phyloP scores from a whole-genome alignment of 148 eudicot species.

The Dianthus caryophyllus region DNA sequence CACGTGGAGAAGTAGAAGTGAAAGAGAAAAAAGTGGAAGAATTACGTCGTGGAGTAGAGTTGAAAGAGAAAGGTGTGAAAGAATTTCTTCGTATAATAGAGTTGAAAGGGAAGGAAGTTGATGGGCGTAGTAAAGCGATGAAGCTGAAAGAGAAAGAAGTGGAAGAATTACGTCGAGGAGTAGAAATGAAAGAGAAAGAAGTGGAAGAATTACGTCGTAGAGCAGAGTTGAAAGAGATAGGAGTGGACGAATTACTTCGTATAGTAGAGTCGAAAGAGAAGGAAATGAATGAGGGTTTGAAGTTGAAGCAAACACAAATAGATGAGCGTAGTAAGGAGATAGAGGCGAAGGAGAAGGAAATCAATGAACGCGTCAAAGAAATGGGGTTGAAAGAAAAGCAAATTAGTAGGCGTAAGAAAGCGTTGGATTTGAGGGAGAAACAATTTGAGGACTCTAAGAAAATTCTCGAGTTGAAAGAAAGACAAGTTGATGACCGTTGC shows the following conservation, averaged over 20 bases:
- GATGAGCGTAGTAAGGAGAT: constrained; percentile 10
- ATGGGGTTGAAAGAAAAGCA: constrained; percentile 2
- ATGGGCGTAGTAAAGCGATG: background rate
- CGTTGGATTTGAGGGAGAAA: constrained; percentile 1
- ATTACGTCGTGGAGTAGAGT: too few relatives aligned
- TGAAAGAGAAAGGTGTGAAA: constrained; percentile 11
- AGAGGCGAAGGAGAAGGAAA: constrained; percentile 17
- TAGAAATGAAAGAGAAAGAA: too few relatives aligned
- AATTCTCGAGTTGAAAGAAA: constrained; percentile 15
- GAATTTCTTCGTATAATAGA: background rate
- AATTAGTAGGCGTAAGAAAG: background rate
- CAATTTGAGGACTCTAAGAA: background rate
- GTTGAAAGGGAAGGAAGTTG: constrained; percentile 11
- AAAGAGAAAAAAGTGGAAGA: too few relatives aligned
- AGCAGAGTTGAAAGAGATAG: too few relatives aligned
- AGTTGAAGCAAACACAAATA: constrained; percentile 7
- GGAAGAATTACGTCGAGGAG: too few relatives aligned
- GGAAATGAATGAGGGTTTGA: constrained; percentile 9
- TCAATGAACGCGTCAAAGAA: constrained; percentile 4
- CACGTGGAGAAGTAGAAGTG: background rate
- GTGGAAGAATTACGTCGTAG: too few relatives aligned
- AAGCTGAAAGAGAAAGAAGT: too few relatives aligned
- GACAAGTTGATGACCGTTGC: background rate
- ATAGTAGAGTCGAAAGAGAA: constrained; percentile 12
- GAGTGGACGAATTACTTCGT: too few relatives aligned